Evolutionary conservation across 306 rosid genomes (phyloP), one percentile per base, ranked within the genome.

Genomic region (Corylus avellana): DNA sequence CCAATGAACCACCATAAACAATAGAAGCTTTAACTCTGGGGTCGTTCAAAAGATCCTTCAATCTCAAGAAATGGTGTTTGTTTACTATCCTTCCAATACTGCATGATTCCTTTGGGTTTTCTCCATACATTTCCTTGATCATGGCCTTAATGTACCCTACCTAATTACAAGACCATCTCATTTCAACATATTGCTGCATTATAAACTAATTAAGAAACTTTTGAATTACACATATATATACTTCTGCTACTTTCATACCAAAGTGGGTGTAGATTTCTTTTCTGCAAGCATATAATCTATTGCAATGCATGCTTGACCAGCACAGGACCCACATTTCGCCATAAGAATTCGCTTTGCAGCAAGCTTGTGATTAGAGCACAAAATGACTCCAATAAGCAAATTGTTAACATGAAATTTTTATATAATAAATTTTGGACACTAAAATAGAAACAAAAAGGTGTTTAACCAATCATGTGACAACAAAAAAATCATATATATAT

Each of bases 241-340:
- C 35, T 14, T 17, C 55, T 54, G 16, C 14, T 49, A 73, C 62
- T 70, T 48, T 66, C 72, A 9, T 86, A 92, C 97, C 91, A 89
- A 69, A n/a, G 59, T 75, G 10, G 87, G 48, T 75, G 87, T 37
- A 75, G 84, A 92, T 29, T 75, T 76, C 77, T 79, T 87, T 39
- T 92, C 96, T 51, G 81, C 91, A 12, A 92, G 88, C 4, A 92
- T 7, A 76, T 92, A 91, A 73, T 92, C 97, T 8, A 92, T 81
- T 62, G 90, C 82, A 66, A 92, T 80, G 89, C 97, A 91, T 70
- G 92, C 97, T 83, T 92, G 97, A 66, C 97, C 97, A 9, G 89
- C 96, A 80, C 97, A 92, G 22, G 88, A 12, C 32, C 94, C 97
- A 70, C 32, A 92, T 82, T 92, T 92, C 25, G 90, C 92, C 32